Conservation (phyloP, 177 flowering plant species). For the Vitis hybrid region DNA sequence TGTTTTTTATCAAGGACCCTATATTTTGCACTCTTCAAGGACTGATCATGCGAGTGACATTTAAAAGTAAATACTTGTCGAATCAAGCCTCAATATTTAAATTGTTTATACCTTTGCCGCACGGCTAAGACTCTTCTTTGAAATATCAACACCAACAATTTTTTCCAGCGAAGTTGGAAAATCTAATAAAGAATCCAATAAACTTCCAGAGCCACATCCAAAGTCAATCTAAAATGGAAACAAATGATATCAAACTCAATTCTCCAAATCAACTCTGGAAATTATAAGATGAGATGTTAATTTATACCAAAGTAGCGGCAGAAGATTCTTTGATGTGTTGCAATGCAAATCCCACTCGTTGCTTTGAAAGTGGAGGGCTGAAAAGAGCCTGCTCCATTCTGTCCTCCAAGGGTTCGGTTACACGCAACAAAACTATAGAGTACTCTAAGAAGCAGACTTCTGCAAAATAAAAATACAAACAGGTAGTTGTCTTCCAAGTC, state of each 20-base stretch:
- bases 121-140: slow-evolving; percentile 72
- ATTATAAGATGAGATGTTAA: not conserved
- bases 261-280: not conserved
- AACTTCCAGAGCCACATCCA: slow-evolving; percentile 98
- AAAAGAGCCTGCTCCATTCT: slow-evolving; percentile 97
- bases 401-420: slow-evolving; percentile 83
- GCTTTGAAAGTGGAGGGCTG: slow-evolving; percentile 93
- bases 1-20: not conserved
- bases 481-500: not conserved
- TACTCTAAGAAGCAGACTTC: slow-evolving; percentile 71
- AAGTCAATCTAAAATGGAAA: slow-evolving; percentile 70
- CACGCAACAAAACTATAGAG: slow-evolving; percentile 52
- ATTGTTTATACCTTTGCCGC: slow-evolving; percentile 81
- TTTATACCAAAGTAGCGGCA: slow-evolving; percentile 71
- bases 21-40: not conserved
- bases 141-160: slow-evolving; percentile 90
- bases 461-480: slow-evolving; percentile 25
- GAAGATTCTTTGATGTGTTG: slow-evolving; percentile 63
- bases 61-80: not conserved
- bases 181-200: slow-evolving; percentile 70
- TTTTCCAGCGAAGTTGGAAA: slow-evolving; percentile 63
- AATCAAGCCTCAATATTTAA: not conserved
- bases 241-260: slow-evolving; percentile 4
- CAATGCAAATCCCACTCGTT: slow-evolving; percentile 86
- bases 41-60: not conserved